Conservation (phyloP, 192 early-diverging fungal genomes). For the Diversispora epigaea region DNA sequence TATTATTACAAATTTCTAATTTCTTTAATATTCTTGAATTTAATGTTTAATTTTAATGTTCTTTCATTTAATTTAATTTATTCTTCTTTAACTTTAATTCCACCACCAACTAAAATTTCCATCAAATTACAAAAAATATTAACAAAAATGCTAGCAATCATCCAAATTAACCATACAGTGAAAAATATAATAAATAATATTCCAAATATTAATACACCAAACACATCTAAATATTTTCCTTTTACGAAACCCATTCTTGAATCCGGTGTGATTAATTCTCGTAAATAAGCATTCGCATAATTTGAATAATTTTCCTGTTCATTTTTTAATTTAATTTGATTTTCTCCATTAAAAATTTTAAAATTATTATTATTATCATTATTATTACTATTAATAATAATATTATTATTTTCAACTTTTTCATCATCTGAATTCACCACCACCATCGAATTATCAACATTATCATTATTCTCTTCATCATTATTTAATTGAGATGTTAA, state of each 20-base stretch:
- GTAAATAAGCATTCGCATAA: conserved; percentile 1
- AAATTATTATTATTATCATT: neutral
- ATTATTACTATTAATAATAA: too few species aligned
- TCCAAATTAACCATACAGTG: neutral
- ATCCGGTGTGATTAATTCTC: conserved; percentile 25
- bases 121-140: conserved; percentile 1
- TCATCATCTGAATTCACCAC: neutral
- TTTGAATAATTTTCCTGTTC: too few species aligned
- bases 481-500: conserved; percentile 6
- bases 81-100: neutral
- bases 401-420: neutral
- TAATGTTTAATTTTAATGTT: too few species aligned
- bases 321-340: too few species aligned
- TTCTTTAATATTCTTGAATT: too few species aligned
- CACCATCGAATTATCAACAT: neutral
- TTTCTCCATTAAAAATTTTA: neutral
- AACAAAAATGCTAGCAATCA: neutral
- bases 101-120: neutral
- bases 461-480: neutral
- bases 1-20: too few species aligned
- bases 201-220: neutral
- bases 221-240: conserved; percentile 28
- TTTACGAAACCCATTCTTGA: conserved; percentile 27
- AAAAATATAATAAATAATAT: neutral
- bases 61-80: neutral